Evolutionary conservation across 345 rosid species (phyloP).

Genomic region (Gynandropsis gynandra): DNA sequence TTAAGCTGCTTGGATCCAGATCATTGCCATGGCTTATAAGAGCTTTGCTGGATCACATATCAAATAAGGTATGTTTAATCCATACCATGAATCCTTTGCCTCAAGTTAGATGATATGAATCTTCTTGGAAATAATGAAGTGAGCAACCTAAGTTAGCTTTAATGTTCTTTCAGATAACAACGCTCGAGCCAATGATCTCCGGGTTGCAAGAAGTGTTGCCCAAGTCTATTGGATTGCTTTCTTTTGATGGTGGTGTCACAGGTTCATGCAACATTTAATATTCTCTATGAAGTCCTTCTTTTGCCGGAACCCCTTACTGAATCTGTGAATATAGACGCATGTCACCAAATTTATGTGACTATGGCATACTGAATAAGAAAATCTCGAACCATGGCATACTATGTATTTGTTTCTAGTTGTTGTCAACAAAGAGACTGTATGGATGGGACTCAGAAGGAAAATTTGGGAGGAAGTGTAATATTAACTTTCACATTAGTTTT

Average conservation of each 20-base stretch:
- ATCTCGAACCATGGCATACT: too few species aligned
- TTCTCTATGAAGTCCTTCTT: neutral
- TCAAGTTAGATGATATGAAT: neutral
- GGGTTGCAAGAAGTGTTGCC: conserved; percentile 93
- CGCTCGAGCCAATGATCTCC: conserved; percentile 75
- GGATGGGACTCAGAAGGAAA: too few species aligned
- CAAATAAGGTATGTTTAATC: conserved; percentile 55
- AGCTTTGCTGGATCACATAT: conserved; percentile 89
- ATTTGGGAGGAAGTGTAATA: too few species aligned
- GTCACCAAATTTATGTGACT: too few species aligned
- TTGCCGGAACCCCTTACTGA: too few species aligned
- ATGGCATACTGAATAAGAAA: too few species aligned
- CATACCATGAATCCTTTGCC: conserved; percentile 4
- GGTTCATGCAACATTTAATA: conserved; percentile 33
- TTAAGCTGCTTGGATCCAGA: conserved; percentile 85
- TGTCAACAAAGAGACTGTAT: too few species aligned
- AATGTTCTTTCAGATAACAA: conserved; percentile 49
- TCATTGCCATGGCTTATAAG: conserved; percentile 97
- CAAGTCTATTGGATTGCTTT: conserved; percentile 90
- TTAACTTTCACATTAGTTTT: too few species aligned
- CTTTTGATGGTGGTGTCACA: conserved; percentile 90
- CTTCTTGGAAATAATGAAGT: neutral
- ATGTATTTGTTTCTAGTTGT: too few species aligned
- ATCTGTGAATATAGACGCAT: too few species aligned
- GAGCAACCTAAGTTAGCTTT: conserved; percentile 14